Conservation (phyloP, 2,329 filamentous ascomycete genomes). For the Camillea tinctor region DNA sequence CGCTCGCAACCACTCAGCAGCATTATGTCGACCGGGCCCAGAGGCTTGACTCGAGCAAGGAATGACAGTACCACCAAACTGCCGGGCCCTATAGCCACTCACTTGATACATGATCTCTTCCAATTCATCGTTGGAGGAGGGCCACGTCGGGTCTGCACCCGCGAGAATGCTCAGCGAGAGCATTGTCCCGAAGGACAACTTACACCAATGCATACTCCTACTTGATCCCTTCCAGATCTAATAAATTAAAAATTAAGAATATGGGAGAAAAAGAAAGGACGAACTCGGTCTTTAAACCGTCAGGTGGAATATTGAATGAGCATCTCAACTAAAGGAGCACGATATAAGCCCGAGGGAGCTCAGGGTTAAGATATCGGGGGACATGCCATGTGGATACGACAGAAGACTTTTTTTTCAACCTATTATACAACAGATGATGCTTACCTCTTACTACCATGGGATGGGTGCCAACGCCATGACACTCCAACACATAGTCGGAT, state of each 20-base stretch:
- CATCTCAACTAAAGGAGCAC: neutral
- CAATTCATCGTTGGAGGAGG: slow-evolving; percentile 57
- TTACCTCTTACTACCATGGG: neutral
- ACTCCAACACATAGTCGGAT: neutral
- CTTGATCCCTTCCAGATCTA: neutral
- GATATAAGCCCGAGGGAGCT: neutral
- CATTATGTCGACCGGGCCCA: slow-evolving; percentile 54
- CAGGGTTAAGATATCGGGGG: neutral
- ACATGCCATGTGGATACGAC: neutral
- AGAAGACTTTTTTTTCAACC: neutral
- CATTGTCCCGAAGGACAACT: slow-evolving; percentile 33
- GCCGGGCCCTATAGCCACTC: slow-evolving; percentile 51
- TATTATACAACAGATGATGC: neutral
- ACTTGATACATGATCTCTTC: slow-evolving; percentile 64
- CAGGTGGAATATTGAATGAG: neutral
- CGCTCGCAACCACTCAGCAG: slow-evolving; percentile 61
- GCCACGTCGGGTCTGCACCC: slow-evolving; percentile 58
- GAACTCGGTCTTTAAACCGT: neutral
- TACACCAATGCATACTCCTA: slow-evolving; percentile 30
- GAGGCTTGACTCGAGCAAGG: slow-evolving; percentile 55
- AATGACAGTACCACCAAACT: slow-evolving; percentile 56
- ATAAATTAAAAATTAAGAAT: slow-evolving; percentile 9
- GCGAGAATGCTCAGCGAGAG: slow-evolving; percentile 36
- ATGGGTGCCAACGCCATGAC: neutral
- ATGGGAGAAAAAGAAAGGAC: neutral